Base-by-base conservation (phyloP, 2,329 filamentous ascomycete genomes). In the Penicillium sp. region DNA sequence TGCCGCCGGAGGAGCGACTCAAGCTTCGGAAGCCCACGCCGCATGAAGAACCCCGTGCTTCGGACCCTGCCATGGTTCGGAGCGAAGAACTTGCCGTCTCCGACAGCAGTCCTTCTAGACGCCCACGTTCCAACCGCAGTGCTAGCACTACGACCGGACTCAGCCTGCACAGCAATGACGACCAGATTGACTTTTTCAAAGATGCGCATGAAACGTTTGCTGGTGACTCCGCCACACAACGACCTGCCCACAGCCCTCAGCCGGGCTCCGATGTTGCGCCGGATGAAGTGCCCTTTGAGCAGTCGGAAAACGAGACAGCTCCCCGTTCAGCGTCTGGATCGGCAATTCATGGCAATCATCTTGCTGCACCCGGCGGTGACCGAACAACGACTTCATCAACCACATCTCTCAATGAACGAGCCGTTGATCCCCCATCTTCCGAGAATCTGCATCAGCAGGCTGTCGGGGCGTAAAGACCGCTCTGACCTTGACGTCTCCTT, bases 1-100 rank as follows among this genome's bases (percentile, higher is more conserved):
- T 89, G 65, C 75, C 82, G 1, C 74, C 79, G 0, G 85, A 90
- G 44, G 84, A 89, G 55, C 79, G 82, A 25, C 67, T 86, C 28
- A 77, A 80, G 40, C 69, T 81, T 32, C 75, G 80, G 37, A 84
- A 68, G 54, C 62, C 64, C 15, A 61, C 60, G 3, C 60, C 61
- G 16, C 53, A 59, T 3, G 65, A 69, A 20, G 65, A 67, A 29
- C 57, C 59, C 1, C 55, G 56, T 18, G 48, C 50, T 5, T 62
- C 60, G 2, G 65, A 67, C 15, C 51, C 57, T n/a, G 42, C 48
- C 15, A 41, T 57, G 7, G 18, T 52, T 13, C 55, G 54, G 18
- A 50, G 55, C 18, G 49, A 43, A 16, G 57, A 57, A 15, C 63
- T 58, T 1, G 43, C 56, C 6, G 35, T 42, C 25, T 59, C 55